phyloP scores from a whole-genome alignment of 2,329 filamentous ascomycete genomes.

The Fusarium subtropicale region DNA sequence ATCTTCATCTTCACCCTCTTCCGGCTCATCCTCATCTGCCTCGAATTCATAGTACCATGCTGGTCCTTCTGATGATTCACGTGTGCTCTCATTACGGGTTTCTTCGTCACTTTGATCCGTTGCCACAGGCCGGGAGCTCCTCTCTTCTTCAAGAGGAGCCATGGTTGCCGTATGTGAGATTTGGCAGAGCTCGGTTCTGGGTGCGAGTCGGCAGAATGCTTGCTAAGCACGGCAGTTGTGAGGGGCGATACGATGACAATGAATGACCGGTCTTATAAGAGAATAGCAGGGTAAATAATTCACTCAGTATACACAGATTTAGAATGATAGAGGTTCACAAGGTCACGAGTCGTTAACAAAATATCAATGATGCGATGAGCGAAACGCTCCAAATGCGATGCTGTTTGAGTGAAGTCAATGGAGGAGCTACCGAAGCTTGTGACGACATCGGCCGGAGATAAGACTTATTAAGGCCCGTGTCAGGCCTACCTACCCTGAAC shows the following conservation, averaged over 20 bases:
- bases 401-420: constrained; percentile 14
- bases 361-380: constrained; percentile 38
- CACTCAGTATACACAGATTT: constrained; percentile 9
- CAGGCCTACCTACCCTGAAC: constrained; percentile 31
- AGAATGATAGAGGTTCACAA: background rate
- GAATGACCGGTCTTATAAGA: background rate
- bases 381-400: constrained; percentile 14
- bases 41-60: constrained; percentile 47
- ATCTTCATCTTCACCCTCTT: constrained; percentile 46
- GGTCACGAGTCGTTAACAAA: constrained; percentile 7
- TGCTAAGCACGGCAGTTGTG: constrained; percentile 37
- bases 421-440: constrained; percentile 38
- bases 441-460: constrained; percentile 45
- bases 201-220: constrained; percentile 20
- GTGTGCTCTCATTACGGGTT: constrained; percentile 18
- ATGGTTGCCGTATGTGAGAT: constrained; percentile 19
- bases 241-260: constrained; percentile 22
- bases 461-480: constrained; percentile 28
- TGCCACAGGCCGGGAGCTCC: constrained; percentile 12
- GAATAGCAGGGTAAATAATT: constrained; percentile 6
- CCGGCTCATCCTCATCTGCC: constrained; percentile 50
- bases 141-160: constrained; percentile 22
- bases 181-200: background rate
- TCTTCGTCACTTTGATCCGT: constrained; percentile 15
- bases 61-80: constrained; percentile 27